A percentile compares a stretch with the other conserved stretches of the same genome.
Evolutionary conservation across 2,329 filamentous ascomycete species (phyloP).

Genomic region (Metarhizium album): DNA sequence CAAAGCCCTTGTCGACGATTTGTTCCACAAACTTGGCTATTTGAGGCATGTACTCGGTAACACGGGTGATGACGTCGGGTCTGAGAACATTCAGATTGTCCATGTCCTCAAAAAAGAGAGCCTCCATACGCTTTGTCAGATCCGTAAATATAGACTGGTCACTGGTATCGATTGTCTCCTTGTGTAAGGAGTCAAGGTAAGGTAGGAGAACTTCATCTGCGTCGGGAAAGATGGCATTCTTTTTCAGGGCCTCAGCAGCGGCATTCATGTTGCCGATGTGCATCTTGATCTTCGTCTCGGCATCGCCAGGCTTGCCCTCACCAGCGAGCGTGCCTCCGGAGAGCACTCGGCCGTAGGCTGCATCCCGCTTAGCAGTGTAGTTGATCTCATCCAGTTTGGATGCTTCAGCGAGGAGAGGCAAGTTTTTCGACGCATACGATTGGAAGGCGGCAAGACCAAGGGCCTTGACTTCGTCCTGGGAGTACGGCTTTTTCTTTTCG

Average conservation of each 20-base stretch:
- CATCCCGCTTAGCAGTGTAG: slow-evolving; percentile 38
- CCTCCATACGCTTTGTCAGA: slow-evolving; percentile 76
- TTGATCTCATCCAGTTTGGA: slow-evolving; percentile 36
- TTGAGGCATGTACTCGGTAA: slow-evolving; percentile 85
- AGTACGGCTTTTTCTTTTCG: slow-evolving; percentile 57
- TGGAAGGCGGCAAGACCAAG: slow-evolving; percentile 43
- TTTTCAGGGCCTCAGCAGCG: slow-evolving; percentile 37
- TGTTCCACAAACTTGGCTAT: slow-evolving; percentile 78
- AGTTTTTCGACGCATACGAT: slow-evolving; percentile 43
- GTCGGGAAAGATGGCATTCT: slow-evolving; percentile 40
- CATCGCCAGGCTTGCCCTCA: slow-evolving; percentile 56
- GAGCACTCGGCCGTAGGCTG: slow-evolving; percentile 42
- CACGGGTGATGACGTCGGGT: slow-evolving; percentile 73
- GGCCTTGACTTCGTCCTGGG: slow-evolving; percentile 32
- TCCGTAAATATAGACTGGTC: slow-evolving; percentile 72
- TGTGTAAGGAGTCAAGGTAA: slow-evolving; percentile 64
- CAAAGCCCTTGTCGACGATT: slow-evolving; percentile 77
- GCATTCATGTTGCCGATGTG: slow-evolving; percentile 57
- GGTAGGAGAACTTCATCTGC: slow-evolving; percentile 63
- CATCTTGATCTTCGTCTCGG: slow-evolving; percentile 84
- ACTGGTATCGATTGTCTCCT: slow-evolving; percentile 48
- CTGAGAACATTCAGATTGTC: slow-evolving; percentile 71
- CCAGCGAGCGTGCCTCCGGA: slow-evolving; percentile 44
- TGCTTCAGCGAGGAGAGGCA: slow-evolving; percentile 39
- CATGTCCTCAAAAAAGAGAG: slow-evolving; percentile 85